Evolutionary conservation across 371 early-diverging fungal genomes (phyloP).

Genomic region (Syncephalastrum racemosum): DNA sequence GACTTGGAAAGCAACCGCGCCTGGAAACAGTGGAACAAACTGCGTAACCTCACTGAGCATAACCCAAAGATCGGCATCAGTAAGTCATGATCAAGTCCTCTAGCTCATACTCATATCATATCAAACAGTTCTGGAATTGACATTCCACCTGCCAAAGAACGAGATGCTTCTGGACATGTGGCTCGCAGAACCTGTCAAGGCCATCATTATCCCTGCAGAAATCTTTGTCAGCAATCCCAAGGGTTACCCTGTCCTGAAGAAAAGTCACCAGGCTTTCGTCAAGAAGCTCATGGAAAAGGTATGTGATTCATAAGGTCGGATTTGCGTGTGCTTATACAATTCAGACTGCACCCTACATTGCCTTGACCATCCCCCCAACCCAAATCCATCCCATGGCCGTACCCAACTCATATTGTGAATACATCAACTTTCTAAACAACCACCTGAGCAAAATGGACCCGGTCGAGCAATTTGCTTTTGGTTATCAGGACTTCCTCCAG

Average conservation of each 20-base stretch:
- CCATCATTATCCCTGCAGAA: slow-evolving; percentile 68
- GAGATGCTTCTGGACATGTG: slow-evolving; percentile 63
- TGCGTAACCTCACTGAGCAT: slow-evolving; percentile 61
- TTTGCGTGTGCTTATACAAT: too few species aligned
- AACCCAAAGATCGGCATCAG: slow-evolving; percentile 55
- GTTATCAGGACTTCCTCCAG: slow-evolving; percentile 88
- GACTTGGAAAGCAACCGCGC: slow-evolving; percentile 35
- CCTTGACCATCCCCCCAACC: slow-evolving; percentile 43
- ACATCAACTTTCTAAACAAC: slow-evolving; percentile 67
- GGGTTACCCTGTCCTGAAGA: slow-evolving; percentile 86
- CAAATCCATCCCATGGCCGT: slow-evolving; percentile 34
- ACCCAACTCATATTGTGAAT: slow-evolving; percentile 60
- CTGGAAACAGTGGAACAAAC: slow-evolving; percentile 69
- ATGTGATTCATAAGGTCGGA: background rate
- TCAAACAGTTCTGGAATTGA: slow-evolving; percentile 62
- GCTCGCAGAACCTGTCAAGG: slow-evolving; percentile 86
- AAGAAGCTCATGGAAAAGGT: slow-evolving; percentile 58
- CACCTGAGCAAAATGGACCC: slow-evolving; percentile 60
- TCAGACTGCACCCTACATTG: slow-evolving; percentile 52
- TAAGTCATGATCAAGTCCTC: slow-evolving; percentile 14
- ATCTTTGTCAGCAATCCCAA: slow-evolving; percentile 77
- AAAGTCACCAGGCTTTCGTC: slow-evolving; percentile 72
- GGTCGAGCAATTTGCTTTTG: slow-evolving; percentile 73
- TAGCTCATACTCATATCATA: background rate
- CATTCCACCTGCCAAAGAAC: slow-evolving; percentile 52